Conservation (phyloP, 768 basidiomycete species). For the Chalciporus sphaerocephalus region DNA sequence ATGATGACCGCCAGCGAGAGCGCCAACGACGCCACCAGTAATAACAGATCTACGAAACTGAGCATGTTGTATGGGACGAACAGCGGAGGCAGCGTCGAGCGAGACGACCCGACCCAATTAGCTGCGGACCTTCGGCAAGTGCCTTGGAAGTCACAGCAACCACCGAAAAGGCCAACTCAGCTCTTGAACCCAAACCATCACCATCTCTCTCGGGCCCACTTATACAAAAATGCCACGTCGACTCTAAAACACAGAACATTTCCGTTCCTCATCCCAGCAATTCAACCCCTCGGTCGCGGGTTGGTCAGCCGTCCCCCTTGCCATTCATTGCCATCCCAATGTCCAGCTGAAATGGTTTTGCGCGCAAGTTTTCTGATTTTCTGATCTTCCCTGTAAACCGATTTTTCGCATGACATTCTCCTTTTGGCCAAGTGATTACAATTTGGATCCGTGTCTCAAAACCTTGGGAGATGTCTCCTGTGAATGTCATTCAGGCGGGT, state of each 20-base stretch:
- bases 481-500: not conserved
- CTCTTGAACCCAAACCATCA: conserved; percentile 33
- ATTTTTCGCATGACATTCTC: too few relatives aligned
- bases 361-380: too few relatives aligned
- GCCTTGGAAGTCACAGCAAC: conserved; percentile 18
- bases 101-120: conserved; percentile 8
- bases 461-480: too few relatives aligned
- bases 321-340: too few relatives aligned
- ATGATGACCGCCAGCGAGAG: conserved; percentile 56
- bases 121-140: conserved; percentile 26
- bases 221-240: not conserved
- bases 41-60: conserved; percentile 35
- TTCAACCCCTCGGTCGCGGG: not conserved
- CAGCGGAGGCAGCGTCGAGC: not conserved
- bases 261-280: not conserved
- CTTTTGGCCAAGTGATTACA: too few relatives aligned
- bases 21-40: conserved; percentile 43
- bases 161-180: conserved; percentile 17
- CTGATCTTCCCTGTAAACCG: too few relatives aligned
- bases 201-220: conserved; percentile 11
- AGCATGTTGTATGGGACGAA: conserved; percentile 27
- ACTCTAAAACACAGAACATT: not conserved
- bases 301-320: not conserved
- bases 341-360: too few relatives aligned
- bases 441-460: too few relatives aligned